phyloP scores from a whole-genome alignment of 2,329 filamentous ascomycete genomes.

The Thielaviopsis musarum region DNA sequence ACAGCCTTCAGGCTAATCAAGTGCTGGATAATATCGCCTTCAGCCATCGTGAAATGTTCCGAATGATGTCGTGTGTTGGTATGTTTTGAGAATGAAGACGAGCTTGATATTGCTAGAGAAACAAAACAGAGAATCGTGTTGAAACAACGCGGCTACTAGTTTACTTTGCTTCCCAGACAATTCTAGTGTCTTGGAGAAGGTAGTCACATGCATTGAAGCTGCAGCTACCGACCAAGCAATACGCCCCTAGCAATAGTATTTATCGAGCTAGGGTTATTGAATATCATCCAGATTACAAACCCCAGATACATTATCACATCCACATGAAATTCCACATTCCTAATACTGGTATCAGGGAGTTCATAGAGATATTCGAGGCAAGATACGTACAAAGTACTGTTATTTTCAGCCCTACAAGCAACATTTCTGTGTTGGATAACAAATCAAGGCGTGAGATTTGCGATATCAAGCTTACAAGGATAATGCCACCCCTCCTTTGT shows the following conservation, averaged over 20 bases:
- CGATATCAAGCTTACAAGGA: background rate
- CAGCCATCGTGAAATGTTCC: constrained; percentile 1
- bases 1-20: constrained; percentile 22
- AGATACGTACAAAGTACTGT: no score
- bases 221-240: background rate
- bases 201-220: background rate
- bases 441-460: background rate
- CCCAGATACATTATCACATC: no score
- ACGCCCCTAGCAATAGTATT: background rate
- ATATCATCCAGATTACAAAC: no score
- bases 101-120: background rate
- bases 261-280: background rate
- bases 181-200: background rate
- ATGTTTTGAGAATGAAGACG: background rate
- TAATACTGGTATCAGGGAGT: no score
- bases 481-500: background rate
- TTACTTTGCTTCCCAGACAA: no score
- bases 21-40: constrained; percentile 17
- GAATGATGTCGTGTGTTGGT: background rate
- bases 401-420: background rate
- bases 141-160: no score
- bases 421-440: background rate
- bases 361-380: no score
- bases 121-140: no score
- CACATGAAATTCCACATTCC: no score